A percentile compares a stretch with the other conserved stretches of the same genome.
These are phyloP conservation scores for Cercophora sp. DNA, from an alignment of 495 filamentous ascomycete genomes.

Conservation along the genomic window DNA sequence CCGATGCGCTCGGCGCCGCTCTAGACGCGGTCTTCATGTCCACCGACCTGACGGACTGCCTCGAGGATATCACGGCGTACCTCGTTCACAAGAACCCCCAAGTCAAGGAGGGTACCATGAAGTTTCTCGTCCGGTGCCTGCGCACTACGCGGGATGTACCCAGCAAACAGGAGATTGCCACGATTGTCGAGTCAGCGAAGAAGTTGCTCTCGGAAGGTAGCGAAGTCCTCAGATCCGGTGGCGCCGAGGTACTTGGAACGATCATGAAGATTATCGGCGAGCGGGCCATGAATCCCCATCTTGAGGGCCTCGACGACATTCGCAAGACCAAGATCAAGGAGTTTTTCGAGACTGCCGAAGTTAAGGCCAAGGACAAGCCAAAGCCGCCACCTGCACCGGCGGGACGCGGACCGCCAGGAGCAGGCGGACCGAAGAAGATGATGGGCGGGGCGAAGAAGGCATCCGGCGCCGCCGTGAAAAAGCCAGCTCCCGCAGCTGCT, in stretches of 20 bases:
- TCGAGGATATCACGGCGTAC: constrained; percentile 84
- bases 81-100: constrained; percentile 94
- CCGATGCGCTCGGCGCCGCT: constrained; percentile 80
- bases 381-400: constrained; percentile 69
- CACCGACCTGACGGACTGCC: constrained; percentile 72
- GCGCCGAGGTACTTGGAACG: constrained; percentile 87
- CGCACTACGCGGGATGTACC: constrained; percentile 80
- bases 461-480: constrained; percentile 21
- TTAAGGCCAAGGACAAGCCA: constrained; percentile 95
- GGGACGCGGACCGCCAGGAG: constrained; percentile 54
- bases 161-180: constrained; percentile 73
- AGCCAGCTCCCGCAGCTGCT: constrained; percentile 39
- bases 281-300: constrained; percentile 87
- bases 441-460: constrained; percentile 21
- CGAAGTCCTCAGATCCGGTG: constrained; percentile 78
- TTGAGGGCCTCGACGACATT: constrained; percentile 96
- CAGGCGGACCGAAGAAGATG: constrained; percentile 42
- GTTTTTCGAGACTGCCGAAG: constrained; percentile 84
- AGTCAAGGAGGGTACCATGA: constrained; percentile 90
- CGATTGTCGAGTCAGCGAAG: constrained; percentile 78
- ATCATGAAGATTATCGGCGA: constrained; percentile 99
- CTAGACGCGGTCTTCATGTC: constrained; percentile 82
- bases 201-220: constrained; percentile 86
- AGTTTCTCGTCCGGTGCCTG: constrained; percentile 83
- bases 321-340: constrained; percentile 95